These are phyloP conservation scores for Ceratobasidium sp. DNA, from an alignment of 1,284 basidiomycete genomes.

Conservation along the genomic window DNA sequence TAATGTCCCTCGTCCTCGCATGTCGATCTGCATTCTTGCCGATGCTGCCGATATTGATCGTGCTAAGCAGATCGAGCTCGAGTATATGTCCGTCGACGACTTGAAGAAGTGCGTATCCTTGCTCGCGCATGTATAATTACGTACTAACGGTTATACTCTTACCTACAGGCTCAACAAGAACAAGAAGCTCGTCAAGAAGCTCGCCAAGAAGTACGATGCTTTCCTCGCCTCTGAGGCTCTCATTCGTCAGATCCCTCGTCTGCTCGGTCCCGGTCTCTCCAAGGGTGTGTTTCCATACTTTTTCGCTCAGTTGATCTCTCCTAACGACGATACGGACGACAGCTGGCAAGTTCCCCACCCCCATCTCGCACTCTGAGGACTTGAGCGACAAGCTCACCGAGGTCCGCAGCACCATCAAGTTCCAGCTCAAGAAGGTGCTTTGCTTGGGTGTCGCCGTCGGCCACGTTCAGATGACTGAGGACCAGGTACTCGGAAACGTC, in stretches of 20 bases:
- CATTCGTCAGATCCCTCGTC: conserved; percentile 99
- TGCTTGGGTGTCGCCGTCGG: conserved; percentile 99
- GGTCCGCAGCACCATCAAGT: conserved; percentile 98
- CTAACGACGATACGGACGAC: neutral
- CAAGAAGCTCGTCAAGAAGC: conserved; percentile 99
- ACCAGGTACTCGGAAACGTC: conserved; percentile 95
- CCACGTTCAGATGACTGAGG: conserved; percentile 97
- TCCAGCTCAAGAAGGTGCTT: conserved; percentile 99
- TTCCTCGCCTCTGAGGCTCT: conserved; percentile 98
- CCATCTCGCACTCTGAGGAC: conserved; percentile 93
- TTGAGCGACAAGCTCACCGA: conserved; percentile 91
- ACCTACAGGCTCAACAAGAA: conserved; percentile 96
- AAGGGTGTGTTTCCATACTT: conserved; percentile 66
- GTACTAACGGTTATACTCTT: neutral
- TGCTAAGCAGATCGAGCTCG: conserved; percentile 95
- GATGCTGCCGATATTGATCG: conserved; percentile 99
- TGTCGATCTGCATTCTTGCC: conserved; percentile 99
- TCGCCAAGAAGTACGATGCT: conserved; percentile 99
- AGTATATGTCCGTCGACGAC: conserved; percentile 99
- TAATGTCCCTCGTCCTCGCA: conserved; percentile 95
- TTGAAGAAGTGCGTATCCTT: conserved; percentile 84
- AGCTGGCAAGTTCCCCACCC: conserved; percentile 99
- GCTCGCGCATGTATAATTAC: conserved; percentile 43
- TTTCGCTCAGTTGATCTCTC: neutral
- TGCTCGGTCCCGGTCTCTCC: conserved; percentile 98